Percentiles rank a stretch among this genome's conserved stretches.
These are phyloP conservation scores for Pseudogymnoascus sp. DNA, from an alignment of 2,329 filamentous ascomycete species.

Conservation along the genomic window DNA sequence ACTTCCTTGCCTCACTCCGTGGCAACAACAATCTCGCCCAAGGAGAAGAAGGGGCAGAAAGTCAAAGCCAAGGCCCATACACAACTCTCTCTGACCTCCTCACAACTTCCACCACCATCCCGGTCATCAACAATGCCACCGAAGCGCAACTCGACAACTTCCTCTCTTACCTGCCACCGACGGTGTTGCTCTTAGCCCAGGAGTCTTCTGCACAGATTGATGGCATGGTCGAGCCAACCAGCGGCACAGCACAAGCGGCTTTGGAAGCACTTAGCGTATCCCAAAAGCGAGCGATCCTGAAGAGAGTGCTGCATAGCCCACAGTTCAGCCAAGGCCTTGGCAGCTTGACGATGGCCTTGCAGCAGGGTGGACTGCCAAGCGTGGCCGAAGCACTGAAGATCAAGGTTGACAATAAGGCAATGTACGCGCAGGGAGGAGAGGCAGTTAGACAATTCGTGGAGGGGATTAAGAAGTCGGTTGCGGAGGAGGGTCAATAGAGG, in stretches of 20 bases:
- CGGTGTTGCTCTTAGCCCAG: conserved; percentile 68
- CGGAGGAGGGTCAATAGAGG: conserved; percentile 38
- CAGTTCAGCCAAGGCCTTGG: conserved; percentile 83
- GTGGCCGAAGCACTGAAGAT: conserved; percentile 81
- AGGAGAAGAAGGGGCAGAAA: conserved; percentile 27
- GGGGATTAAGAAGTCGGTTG: conserved; percentile 72
- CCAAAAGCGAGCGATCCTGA: conserved; percentile 74
- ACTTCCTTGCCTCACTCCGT: conserved; percentile 78
- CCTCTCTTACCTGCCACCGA: conserved; percentile 68
- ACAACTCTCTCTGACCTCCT: conserved; percentile 84
- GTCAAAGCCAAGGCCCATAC: conserved; percentile 55
- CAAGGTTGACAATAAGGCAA: conserved; percentile 75
- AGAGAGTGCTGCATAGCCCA: conserved; percentile 76
- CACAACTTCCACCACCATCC: conserved; percentile 66
- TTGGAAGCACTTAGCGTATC: conserved; percentile 62
- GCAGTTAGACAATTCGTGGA: conserved; percentile 88
- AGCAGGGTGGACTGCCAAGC: conserved; percentile 83
- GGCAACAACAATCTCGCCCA: conserved; percentile 30
- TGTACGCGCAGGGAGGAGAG: conserved; percentile 80
- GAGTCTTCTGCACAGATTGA: conserved; percentile 51
- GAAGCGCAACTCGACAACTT: conserved; percentile 65
- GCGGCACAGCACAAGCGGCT: conserved; percentile 62
- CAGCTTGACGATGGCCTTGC: conserved; percentile 77
- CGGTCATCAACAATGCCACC: conserved; percentile 53
- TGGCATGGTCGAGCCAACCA: conserved; percentile 55